Base-by-base conservation (phyloP, 345 rosid species). In the Punica granatum region DNA sequence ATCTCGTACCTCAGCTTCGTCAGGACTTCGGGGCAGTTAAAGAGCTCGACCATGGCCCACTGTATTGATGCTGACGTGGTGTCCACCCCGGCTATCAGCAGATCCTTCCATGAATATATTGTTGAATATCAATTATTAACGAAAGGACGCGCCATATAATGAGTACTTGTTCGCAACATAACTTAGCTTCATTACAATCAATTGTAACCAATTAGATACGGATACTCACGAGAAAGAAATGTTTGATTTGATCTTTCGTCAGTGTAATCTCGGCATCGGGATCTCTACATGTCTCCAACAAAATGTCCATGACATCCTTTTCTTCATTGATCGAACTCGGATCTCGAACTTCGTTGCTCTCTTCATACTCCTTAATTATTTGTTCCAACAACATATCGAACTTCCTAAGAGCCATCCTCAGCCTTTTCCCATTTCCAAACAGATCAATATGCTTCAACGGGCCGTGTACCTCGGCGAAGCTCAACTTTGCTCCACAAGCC, bases 171-270 rank as follows among this genome's bases (percentile, higher is more conserved):
- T n/a, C n/a, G n/a, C n/a, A n/a, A n/a, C n/a, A n/a, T n/a, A n/a
- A n/a, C n/a, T n/a, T n/a, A n/a, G n/a, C n/a, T n/a, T n/a, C n/a
- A n/a, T n/a, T n/a, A n/a, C n/a, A n/a, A n/a, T n/a, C n/a, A n/a
- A n/a, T n/a, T n/a, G n/a, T n/a, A n/a, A n/a, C n/a, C n/a, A n/a
- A n/a, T n/a, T n/a, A n/a, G 33, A 46, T 18, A 12, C 4, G 54
- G 35, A 21, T 12, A 68, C 88, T 86, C 66, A 88, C 97, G 3
- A 86, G 81, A 73, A 88, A 74, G 80, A 86, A 84, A 66, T 75
- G 79, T 64, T 90, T 88, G 76, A 88, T 83, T 65, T 88, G 87
- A 59, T 79, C 72, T 78, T 79, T 83, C 12, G 90, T 82, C 61
- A 88, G n/a, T 64, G 74, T 80, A 65, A 79, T 69, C 60, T 84